Conservation (phyloP, 371 early-diverging fungal species). For the Mucor circinelloides region DNA sequence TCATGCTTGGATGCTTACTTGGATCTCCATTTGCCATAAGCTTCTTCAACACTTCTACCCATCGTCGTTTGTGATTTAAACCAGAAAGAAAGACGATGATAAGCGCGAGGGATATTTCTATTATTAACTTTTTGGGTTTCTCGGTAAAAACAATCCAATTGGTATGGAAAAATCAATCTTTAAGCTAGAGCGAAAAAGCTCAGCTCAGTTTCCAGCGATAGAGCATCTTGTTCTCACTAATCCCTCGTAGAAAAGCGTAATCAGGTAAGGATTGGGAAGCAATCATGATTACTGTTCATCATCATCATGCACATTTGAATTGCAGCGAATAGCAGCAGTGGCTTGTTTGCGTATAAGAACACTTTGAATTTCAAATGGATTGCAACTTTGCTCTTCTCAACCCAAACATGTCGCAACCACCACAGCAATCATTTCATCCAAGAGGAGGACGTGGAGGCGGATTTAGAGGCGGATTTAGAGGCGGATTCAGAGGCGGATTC, state of each 20-base stretch:
- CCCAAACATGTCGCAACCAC: neutral
- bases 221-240: neutral
- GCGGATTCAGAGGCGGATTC: slow-evolving; percentile 10
- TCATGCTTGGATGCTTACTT: neutral
- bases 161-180: neutral
- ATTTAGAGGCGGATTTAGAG: slow-evolving; percentile 10
- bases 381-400: neutral
- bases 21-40: slow-evolving; percentile 1
- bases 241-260: no score
- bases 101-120: neutral
- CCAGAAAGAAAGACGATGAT: neutral
- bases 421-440: neutral
- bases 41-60: slow-evolving; percentile 2
- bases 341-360: neutral
- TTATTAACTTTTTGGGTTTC: neutral
- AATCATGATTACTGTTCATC: no score
- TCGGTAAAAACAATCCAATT: neutral
- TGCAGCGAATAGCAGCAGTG: neutral
- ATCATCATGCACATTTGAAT: neutral
- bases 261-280: no score
- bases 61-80: neutral
- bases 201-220: neutral
- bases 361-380: neutral
- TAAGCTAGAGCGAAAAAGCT: neutral
- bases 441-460: slow-evolving; percentile 15